Base-by-base conservation (phyloP, 345 rosid genomes). In the Aethionema arabicum region DNA sequence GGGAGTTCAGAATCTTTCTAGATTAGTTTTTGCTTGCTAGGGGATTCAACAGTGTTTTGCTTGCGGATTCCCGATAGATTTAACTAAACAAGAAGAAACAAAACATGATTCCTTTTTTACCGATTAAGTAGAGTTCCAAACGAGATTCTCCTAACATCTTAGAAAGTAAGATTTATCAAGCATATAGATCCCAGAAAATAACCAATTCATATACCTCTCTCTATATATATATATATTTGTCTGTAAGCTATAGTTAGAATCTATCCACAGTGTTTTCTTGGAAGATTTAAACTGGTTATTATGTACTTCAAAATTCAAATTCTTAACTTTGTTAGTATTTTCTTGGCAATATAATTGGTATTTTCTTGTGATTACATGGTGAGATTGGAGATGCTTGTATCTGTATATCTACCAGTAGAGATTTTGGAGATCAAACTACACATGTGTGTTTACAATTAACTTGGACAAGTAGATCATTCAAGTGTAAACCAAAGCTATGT, bases 31-130 rank as follows among this genome's bases (percentile, higher is more conserved):
- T 33, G 9, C 10, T 61, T 37, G 27, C 38, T n/a, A 30, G 3
- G 8, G 1, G 39, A 40, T 63, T 31, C 11, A 52, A 15, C 14
- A 51, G 41, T 41, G 57, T 52, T 63, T 32, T 63, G 39, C 10
- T 29, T 5, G 5, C 27, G 48, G 29, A 29, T 37, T 37, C 7
- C 31, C 11, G 10, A 57, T 36, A 39, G 32, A 41, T 30, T 32
- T 1, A 42, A 12, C 46, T 11, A 7, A 37, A 37, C 40, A 1
- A 6, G 36, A 32, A 12, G 0, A 10, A 8, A n/a, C 16, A 35
- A 40, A 35, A 33, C 30, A 8, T 48, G 5, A 31, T 11, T 36
- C 27, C 27, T 36, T 27, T 38, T 56, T 29, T n/a, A 37, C 30
- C 27, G 38, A 29, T 49, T 61, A 37, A 14, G 47, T 61, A 33